Base-by-base conservation (phyloP, 169 alveolate species). In the Cryptosporidium sp. region DNA sequence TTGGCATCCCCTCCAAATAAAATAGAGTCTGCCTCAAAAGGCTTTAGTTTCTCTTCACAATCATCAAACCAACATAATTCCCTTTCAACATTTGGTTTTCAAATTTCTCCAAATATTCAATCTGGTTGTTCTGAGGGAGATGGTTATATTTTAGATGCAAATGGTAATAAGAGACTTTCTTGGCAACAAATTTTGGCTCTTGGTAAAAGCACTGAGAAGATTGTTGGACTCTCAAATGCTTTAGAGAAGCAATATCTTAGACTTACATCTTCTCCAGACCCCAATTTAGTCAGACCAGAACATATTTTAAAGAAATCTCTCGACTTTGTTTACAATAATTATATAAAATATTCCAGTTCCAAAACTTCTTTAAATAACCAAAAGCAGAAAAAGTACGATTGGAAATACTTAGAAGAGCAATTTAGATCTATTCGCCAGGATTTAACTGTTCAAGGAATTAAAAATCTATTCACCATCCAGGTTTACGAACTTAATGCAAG, bases 401-500 rank as follows among this genome's bases (percentile, higher is more conserved):
- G 96, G 92, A 85, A 87, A 16, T 96, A 96, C 70, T 75, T 96
- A n/a, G 96, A 95, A 58, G 98, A 96, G 85, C 98, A 96, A 91
- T 94, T 96, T 51, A 91, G 97, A 42, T 94, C 98, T 9, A 96
- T 97, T 65, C 94, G 99, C 39, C 98, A 97, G 91, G 99, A 97
- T 85, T 62, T 97, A 61, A 96, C 97, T 31, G 98, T 97, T 45
- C 99, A 97, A 93, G 95, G 96, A 58, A 93, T 97, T 18, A 94
- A 93, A 69, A 94, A 97, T 70, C 93, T 93, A 33, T 96, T 97
- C 84, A 93, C 96, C 18, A 94, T 96, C 5, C 94, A 95, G 61
- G 97, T 97, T 7, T 97, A 97, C 75, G 98, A 97, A 87, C 93
- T 97, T 21, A 96, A 97, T 71, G 98, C 98, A 5, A 92, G 99